Percentiles rank a stretch among this genome's conserved stretches.
Conservation (phyloP, 2,329 filamentous ascomycete genomes). For the Cercospora berteroae region DNA sequence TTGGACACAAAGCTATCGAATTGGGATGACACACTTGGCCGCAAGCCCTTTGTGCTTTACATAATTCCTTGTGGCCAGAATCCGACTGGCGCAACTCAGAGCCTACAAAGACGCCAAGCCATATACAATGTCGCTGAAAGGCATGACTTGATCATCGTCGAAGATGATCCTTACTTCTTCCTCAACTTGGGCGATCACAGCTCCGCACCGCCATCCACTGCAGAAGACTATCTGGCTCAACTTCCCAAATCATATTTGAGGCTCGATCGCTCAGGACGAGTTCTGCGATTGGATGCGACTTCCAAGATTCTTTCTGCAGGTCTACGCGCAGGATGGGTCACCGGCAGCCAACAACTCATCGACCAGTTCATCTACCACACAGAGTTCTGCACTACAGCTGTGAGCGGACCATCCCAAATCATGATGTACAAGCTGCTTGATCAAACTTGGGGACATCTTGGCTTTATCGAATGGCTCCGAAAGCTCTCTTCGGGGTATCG, state of each 20-base stretch:
- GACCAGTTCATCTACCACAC: constrained; percentile 31
- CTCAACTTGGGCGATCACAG: constrained; percentile 18
- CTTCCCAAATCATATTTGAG: constrained; percentile 37
- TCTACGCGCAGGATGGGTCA: constrained; percentile 36
- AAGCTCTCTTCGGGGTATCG: constrained; percentile 30
- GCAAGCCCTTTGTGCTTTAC: constrained; percentile 34
- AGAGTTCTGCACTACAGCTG: constrained; percentile 26
- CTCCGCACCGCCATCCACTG: not conserved
- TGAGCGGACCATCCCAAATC: constrained; percentile 35
- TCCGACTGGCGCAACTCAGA: constrained; percentile 34
- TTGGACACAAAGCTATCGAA: constrained; percentile 27
- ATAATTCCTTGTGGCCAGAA: constrained; percentile 37
- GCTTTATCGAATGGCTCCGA: constrained; percentile 35
- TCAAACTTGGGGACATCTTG: constrained; percentile 36
- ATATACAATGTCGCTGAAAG: constrained; percentile 33
- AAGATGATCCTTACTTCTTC: constrained; percentile 38
- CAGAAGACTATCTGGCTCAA: constrained; percentile 17
- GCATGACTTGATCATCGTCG: constrained; percentile 34
- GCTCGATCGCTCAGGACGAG: constrained; percentile 37
- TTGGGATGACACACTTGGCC: constrained; percentile 30
- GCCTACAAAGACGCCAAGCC: constrained; percentile 24
- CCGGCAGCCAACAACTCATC: constrained; percentile 31
- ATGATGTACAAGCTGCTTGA: constrained; percentile 37
- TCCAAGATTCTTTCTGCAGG: constrained; percentile 39
- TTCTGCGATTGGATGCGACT: constrained; percentile 36